Evolutionary conservation across 2,329 filamentous ascomycete genomes (phyloP), one percentile per base, ranked within the genome.

Genomic region (Macrophomina phaseolina): DNA sequence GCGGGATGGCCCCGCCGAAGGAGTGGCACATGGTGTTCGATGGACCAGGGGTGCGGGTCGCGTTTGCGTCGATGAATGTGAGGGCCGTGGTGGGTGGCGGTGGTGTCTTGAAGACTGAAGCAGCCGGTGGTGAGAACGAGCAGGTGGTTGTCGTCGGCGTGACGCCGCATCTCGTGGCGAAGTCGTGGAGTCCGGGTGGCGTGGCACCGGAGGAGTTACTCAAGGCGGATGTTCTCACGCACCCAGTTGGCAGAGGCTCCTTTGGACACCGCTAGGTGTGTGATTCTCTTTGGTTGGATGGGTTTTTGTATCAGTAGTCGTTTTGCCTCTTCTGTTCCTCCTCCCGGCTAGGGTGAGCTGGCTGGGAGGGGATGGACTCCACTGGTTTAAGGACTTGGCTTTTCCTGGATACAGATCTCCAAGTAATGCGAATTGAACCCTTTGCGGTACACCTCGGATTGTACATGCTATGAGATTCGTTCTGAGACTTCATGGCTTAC

Each of bases 111-210:
- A 23, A 23, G 23, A 3, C 14, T 30, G 40, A 23, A 5, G 53
- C n/a, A 3, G 34, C 5, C 34, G 34, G 4, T 23, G 52, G 8
- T 40, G 52, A 61, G 8, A 40, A 61, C 16, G 56, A 61, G 3
- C 42, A 34, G 28, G 56, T 40, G 6, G 60, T 63, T n/a, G 46
- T 52, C 45, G 14, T 63, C n/a, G 60, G 60, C 2, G 5, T 63
- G 45, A 63, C 60, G 3, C 60, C 60, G 32, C 60, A 63, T 46
- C 46, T 63, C 32, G 60, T 63, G 45, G 51, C 60, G 32, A 63
- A 40, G 60, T 14, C 51, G 30, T 63, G 48, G 45, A 32, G 14
- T n/a, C 32, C 3, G 6, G 60, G 30, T 30, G 60, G 60, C 1
- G 48, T 52, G 34, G 60, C 18, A 2, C 45, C 48, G 3, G 48